phyloP scores from a whole-genome alignment of 495 filamentous ascomycete species.

The Lasiosphaeris hirsuta region DNA sequence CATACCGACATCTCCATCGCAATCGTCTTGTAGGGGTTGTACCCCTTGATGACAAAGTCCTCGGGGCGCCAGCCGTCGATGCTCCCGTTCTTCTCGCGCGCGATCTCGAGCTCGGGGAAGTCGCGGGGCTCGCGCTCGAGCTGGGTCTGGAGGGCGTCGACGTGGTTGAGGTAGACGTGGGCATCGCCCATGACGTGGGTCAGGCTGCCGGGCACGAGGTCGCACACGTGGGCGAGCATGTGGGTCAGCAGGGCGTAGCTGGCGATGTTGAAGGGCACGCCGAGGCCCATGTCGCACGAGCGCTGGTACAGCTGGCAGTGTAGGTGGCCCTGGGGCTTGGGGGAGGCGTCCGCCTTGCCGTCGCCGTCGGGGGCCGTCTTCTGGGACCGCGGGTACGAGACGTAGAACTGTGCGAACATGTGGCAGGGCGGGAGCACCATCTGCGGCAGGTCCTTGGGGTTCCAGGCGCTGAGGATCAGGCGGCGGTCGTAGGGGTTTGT shows the following conservation, averaged over 20 bases:
- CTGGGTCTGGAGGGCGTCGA: constrained; percentile 80
- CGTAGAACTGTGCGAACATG: constrained; percentile 99
- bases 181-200: constrained; percentile 96
- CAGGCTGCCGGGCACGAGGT: constrained; percentile 76
- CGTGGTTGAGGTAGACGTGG: constrained; percentile 91
- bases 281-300: constrained; percentile 95
- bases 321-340: constrained; percentile 59
- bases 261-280: constrained; percentile 97
- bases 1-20: constrained; percentile 95
- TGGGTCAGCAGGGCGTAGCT: constrained; percentile 89
- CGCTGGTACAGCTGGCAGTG: constrained; percentile 88
- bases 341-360: constrained; percentile 18
- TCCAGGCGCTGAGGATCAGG: constrained; percentile 91
- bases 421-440: constrained; percentile 98
- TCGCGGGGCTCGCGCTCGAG: constrained; percentile 72
- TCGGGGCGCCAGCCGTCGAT: constrained; percentile 85
- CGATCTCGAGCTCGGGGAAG: constrained; percentile 75
- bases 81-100: constrained; percentile 59
- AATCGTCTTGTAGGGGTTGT: constrained; percentile 85
- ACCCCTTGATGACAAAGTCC: constrained; percentile 84
- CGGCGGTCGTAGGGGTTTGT: constrained; percentile 81
- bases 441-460: constrained; percentile 74
- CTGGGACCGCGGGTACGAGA: constrained; percentile 62
- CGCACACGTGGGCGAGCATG: constrained; percentile 85
- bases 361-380: constrained; percentile 5